Conservation (phyloP, 805 yeast species). For the Saccharomycopsis schoenii region DNA sequence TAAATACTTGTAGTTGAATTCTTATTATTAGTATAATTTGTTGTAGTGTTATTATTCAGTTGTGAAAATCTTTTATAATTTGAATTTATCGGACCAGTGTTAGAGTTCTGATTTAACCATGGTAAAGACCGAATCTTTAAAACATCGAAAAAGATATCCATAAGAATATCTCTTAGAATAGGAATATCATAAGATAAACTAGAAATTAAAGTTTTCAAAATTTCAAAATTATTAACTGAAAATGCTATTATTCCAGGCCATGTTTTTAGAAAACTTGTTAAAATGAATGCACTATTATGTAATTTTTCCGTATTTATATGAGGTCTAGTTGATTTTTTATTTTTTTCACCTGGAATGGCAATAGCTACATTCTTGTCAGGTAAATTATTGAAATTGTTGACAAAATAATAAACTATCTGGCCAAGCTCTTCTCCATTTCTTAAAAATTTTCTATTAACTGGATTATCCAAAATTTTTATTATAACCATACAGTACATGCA, state of each 20-base stretch:
- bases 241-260: slow-evolving; percentile 71
- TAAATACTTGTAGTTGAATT: slow-evolving; percentile 12
- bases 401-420: slow-evolving; percentile 40
- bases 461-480: slow-evolving; percentile 46
- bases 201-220: slow-evolving; percentile 46
- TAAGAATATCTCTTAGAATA: slow-evolving; percentile 45
- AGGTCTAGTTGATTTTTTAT: not conserved
- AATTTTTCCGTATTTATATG: slow-evolving; percentile 44
- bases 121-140: slow-evolving; percentile 51
- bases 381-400: slow-evolving; percentile 7
- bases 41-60: not conserved
- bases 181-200: slow-evolving; percentile 55
- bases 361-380: not conserved
- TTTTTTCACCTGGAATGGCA: not conserved
- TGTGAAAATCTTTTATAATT: slow-evolving; percentile 8
- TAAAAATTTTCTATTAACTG: slow-evolving; percentile 42
- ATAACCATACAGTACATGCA: slow-evolving; percentile 37
- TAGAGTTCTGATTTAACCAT: slow-evolving; percentile 29
- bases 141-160: slow-evolving; percentile 65
- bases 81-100: slow-evolving; percentile 4
- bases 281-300: slow-evolving; percentile 48
- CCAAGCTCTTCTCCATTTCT: slow-evolving; percentile 51
- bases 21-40: not conserved
- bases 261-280: slow-evolving; percentile 53
- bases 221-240: slow-evolving; percentile 44